Evolutionary conservation across 2,329 filamentous ascomycete species (phyloP), one percentile per base, ranked within the genome.

Genomic region (Xylaria sp.): DNA sequence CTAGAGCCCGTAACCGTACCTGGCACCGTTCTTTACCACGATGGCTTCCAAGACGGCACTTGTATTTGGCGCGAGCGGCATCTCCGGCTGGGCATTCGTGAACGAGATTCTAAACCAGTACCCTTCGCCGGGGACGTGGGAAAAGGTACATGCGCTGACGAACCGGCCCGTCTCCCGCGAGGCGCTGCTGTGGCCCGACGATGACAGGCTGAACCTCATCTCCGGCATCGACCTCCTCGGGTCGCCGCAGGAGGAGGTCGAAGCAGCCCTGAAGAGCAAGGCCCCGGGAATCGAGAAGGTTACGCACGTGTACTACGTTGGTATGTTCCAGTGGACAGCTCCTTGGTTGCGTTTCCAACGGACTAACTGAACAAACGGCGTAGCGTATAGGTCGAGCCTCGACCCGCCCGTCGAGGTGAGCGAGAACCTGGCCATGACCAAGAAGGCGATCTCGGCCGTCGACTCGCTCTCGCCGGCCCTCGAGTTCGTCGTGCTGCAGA

Each of bases 11-110:
- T 13, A 7, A 11, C 16, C 29, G 6, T 13, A 34, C 4, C 29
- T 26, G 11, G 5, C 24, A 11, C 11, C 16, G 4, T 34, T 34
- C 29, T 41, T 53, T 1, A 48, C 39, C 49, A 52, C 13, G 18
- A 44, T 26, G 16, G 13, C 4, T 9, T 26, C 29, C 11, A 48
- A 53, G 26, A 21, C 46, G 18, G 39, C 38, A 11, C 40, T 50
- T 24, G 40, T 54, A 21, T 48, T 48, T 37, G 77, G 76, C 34
- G 76, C 76, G 43, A 76, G 74, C 56, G 77, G 77, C n/a, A 76
- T 80, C 48, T 74, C 75, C 2, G 77, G 77, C 37, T 80, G 77
- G 77, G 72, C 77, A 6, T 72, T 80, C 48, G 74, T 76, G 16
- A 79, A 78, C 47, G 71, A 76, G 48, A 75, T 79, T 38, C 65